A percentile compares a stretch with the other conserved stretches of the same genome.
Evolutionary conservation across 306 rosid genomes (phyloP).

Genomic region (Quercus robur): DNA sequence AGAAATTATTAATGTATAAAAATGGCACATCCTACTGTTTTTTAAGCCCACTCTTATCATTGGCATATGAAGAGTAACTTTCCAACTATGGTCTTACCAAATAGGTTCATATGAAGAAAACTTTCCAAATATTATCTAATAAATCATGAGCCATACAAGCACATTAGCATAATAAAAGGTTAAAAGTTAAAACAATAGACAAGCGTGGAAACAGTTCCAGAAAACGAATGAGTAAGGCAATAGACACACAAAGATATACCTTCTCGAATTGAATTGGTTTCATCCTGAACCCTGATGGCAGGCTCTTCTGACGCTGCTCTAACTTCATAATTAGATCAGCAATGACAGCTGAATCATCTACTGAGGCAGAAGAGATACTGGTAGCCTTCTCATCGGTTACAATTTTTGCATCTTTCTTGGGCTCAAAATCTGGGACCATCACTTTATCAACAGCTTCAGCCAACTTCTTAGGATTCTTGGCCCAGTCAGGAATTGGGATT

Average conservation of each 20-base stretch:
- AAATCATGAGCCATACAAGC: neutral
- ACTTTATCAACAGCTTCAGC: slow-evolving; percentile 74
- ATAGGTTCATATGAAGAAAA: too few species aligned
- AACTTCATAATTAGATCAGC: slow-evolving; percentile 61
- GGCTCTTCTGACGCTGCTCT: slow-evolving; percentile 51
- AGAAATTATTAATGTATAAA: neutral
- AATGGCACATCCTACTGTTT: neutral
- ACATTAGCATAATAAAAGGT: neutral
- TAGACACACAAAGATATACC: slow-evolving; percentile 32
- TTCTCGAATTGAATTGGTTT: slow-evolving; percentile 95
- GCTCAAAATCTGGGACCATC: slow-evolving; percentile 82
- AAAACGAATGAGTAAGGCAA: neutral
- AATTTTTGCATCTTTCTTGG: slow-evolving; percentile 75
- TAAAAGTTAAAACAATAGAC: neutral
- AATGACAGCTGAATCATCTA: slow-evolving; percentile 83
- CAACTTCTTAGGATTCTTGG: slow-evolving; percentile 56
- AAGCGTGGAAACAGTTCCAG: slow-evolving; percentile 1
- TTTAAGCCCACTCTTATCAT: neutral
- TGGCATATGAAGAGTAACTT: neutral
- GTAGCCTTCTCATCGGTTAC: slow-evolving; percentile 93
- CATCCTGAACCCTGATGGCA: slow-evolving; percentile 77
- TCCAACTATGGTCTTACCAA: neutral
- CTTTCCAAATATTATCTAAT: neutral
- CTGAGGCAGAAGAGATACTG: slow-evolving; percentile 62
- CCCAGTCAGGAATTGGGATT: slow-evolving; percentile 86